phyloP scores from a whole-genome alignment of 2,329 filamentous ascomycete genomes.

The Neurospora sp. region DNA sequence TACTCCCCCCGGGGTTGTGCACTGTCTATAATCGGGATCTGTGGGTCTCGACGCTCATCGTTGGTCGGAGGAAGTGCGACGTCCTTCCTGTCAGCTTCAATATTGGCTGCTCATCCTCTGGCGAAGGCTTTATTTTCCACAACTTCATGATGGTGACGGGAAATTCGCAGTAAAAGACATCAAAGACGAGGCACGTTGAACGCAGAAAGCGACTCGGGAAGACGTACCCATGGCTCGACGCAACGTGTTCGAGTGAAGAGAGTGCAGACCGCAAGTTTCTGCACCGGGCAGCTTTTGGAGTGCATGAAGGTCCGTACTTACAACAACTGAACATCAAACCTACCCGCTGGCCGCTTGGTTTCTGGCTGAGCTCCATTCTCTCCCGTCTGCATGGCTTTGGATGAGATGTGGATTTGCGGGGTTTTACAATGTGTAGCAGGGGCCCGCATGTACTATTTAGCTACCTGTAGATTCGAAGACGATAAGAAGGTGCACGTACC shows the following conservation, averaged over 20 bases:
- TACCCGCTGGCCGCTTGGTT: background rate
- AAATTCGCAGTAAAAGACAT: background rate
- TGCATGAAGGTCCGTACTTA: background rate
- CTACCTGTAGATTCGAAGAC: background rate
- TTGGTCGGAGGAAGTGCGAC: background rate
- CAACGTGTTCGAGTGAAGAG: background rate
- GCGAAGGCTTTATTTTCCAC: background rate
- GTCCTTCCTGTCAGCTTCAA: background rate
- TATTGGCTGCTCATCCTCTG: background rate
- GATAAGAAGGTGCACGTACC: background rate
- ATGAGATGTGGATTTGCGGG: background rate
- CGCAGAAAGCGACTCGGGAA: background rate
- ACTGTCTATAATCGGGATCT: background rate
- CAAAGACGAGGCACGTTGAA: background rate
- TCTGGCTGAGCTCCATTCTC: background rate
- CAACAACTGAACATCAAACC: background rate
- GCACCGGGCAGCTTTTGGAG: background rate
- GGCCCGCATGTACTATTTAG: background rate
- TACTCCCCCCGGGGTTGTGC: background rate
- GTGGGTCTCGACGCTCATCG: background rate
- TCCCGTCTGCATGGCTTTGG: background rate
- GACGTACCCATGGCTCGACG: background rate
- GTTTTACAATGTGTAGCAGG: background rate
- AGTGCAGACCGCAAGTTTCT: background rate
- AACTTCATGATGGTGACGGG: background rate